Evolutionary conservation across 2,329 filamentous ascomycete species (phyloP), one percentile per base, ranked within the genome.

Genomic region (Rasamsonia emersonii): DNA sequence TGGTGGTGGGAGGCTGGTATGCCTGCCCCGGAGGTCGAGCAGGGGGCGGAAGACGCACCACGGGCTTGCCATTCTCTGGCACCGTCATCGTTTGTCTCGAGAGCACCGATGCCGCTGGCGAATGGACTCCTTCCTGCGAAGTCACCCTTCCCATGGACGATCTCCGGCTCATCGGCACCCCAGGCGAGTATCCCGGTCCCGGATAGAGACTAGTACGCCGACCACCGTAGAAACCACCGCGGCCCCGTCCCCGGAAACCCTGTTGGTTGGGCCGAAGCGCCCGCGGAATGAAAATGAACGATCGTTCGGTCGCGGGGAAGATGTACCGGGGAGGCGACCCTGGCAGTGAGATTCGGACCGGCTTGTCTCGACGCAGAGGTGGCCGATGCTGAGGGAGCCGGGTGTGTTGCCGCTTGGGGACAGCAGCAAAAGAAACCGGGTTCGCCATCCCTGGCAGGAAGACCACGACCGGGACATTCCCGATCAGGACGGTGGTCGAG

Each of bases 261-360:
- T 93, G 85, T 56, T 93, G 86, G 54, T 94, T 95, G 9, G 91
- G 91, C 45, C 91, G 77, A 65, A 95, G 73, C 8, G 89, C 89
- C 44, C 91, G 75, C 9, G 91, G 91, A 39, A 98, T 98, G 62
- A 98, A 98, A 49, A 95, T 93, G 58, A 98, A 98, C 0, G 91
- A 96, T 43, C 91, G 73, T 49, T 95, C 88, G 28, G 75, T 70
- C 2, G 86, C 82, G 4, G 91, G 91, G 60, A 91, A 94, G 39
- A 95, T 88, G 58, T 95, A 95, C 41, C 83, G 77, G 20, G 86
- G 83, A 9, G 77, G 68, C 41, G 82, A 73, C 17, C 82, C 72
- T 2, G 91, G 89, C 24, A 98, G 69, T 6, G 86, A 95, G 45
- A 98, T 85, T 30, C 91, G 81, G 24, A 96, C 91, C 5, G 91